Conservation (phyloP, 176 grass and related monocot genomes). For the Pontederia paniculata region DNA sequence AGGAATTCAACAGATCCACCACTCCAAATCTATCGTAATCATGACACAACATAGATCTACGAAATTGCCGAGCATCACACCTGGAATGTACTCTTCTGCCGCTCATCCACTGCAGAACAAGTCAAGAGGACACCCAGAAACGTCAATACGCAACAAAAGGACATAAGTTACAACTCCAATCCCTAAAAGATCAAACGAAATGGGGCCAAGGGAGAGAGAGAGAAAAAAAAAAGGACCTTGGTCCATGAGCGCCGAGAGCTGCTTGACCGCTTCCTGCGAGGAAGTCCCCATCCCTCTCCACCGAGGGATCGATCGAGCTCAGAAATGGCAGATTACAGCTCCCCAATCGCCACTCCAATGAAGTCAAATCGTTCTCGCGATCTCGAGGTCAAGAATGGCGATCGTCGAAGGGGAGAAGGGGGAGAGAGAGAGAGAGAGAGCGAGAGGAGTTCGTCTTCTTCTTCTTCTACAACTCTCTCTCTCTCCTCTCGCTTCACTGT, state of each 20-base stretch:
- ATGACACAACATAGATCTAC: neutral
- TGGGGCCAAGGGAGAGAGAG: neutral
- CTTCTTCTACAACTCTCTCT: too few species aligned
- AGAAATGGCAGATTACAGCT: too few species aligned
- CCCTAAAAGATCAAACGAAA: neutral
- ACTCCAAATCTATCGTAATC: neutral
- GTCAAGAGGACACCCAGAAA: neutral
- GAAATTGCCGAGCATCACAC: neutral
- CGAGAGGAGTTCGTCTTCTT: too few species aligned
- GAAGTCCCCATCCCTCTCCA: neutral
- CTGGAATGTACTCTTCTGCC: slow-evolving; percentile 10
- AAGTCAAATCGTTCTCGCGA: too few species aligned
- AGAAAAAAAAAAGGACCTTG: neutral
- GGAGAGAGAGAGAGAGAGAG: too few species aligned
- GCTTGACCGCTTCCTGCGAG: neutral
- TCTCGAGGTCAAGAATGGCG: too few species aligned
- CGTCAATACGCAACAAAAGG: too few species aligned
- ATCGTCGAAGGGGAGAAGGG: too few species aligned
- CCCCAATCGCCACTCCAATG: too few species aligned
- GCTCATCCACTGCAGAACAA: slow-evolving; percentile 12
- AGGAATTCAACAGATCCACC: neutral
- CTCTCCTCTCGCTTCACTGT: too few species aligned
- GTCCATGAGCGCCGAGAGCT: slow-evolving; percentile 1
- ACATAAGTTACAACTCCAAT: too few species aligned
- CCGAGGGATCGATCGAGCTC: too few species aligned